Evolutionary conservation across 164 flowering plant genomes (phyloP).

Genomic region (Litsea cubeba): DNA sequence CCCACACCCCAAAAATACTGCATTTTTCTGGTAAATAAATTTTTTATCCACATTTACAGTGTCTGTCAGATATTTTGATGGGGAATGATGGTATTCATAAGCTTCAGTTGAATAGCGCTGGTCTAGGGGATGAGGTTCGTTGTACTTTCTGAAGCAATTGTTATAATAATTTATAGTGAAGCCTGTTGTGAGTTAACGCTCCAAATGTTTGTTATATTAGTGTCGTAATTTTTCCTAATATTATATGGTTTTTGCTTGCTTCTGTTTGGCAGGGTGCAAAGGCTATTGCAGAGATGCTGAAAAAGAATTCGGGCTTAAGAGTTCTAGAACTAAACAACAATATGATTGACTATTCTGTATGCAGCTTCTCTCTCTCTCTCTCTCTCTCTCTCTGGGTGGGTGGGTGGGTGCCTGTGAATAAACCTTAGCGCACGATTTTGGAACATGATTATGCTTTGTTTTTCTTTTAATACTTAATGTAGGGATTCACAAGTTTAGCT

Average conservation of each 20-base stretch:
- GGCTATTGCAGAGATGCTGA: constrained; percentile 85
- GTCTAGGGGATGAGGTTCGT: constrained; percentile 89
- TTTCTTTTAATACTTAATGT: constrained; percentile 37
- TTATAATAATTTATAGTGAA: neutral
- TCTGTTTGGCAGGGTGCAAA: constrained; percentile 74
- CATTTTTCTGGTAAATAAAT: neutral
- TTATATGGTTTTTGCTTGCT: constrained; percentile 1
- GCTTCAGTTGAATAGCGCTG: constrained; percentile 83
- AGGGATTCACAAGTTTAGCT: constrained; percentile 95
- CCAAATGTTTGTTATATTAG: neutral
- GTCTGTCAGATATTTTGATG: constrained; percentile 59
- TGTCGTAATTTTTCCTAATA: neutral
- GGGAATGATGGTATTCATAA: constrained; percentile 62
- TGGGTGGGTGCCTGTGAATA: neutral
- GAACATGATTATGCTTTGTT: neutral
- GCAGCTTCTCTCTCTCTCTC: constrained; percentile 9
- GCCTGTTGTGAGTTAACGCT: neutral
- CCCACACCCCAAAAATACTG: neutral
- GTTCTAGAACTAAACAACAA: constrained; percentile 86
- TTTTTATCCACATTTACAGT: constrained; percentile 34
- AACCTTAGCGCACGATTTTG: neutral
- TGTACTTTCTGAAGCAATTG: constrained; percentile 8
- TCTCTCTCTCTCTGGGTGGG: neutral
- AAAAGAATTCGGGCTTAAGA: constrained; percentile 72
- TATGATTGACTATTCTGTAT: constrained; percentile 91